Conservation (phyloP, 78 protist genomes). For the slime mould (Dictyostelium discoideum) region dicty_2.7 NC_007089.4:2219001-2219500, state of each 20-base stretch:
- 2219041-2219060: neutral
- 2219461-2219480: neutral
- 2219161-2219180: neutral
- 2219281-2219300: neutral
- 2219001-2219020: neutral
- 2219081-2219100: neutral
- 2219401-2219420: neutral
- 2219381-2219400: neutral
- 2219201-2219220: neutral
- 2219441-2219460: neutral
- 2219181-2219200: neutral
- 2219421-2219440: neutral
- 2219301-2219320: neutral
- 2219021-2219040: neutral
- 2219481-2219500: neutral
- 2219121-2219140: neutral
- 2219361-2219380: neutral
- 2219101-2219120: neutral
- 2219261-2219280: neutral
- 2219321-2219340: neutral
- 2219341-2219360: neutral
- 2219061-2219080: constrained; percentile 1
- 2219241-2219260: neutral
- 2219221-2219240: neutral
- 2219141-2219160: neutral